Evolutionary conservation across 768 basidiomycete species (phyloP), one percentile per base, ranked within the genome.

Genomic region (Lactarius sanguifluus): DNA sequence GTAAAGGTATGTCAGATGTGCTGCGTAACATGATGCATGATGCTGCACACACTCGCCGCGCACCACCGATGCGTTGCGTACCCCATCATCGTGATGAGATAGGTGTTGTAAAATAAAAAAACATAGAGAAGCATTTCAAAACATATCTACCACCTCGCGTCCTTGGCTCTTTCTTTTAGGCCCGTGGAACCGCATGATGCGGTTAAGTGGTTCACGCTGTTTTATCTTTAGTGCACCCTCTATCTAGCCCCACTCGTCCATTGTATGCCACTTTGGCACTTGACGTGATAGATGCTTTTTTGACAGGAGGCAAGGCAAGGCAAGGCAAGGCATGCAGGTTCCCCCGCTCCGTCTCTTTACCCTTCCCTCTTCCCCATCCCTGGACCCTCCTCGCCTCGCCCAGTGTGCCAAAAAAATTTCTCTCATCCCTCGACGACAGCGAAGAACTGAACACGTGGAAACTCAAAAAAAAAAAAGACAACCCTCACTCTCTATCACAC

Each of bases 1-100:
- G 45, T 47, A 52, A 52, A 13, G 50, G 15, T 52, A 52, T 52
- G 50, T 52, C 50, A 25, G 50, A 52, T 13, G 50, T 52, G 50
- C 50, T 25, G 45, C 45, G 45, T 23, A 47, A 47, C 45, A 23
- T 47, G 50, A 25, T 52, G 45, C 20, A 1, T 38, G 36, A 38
- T 38, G 36, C 36, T 38, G 12, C 36, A 23, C 50, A 52, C 50
- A 52, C 3, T 13, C 23, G 12, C 12, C 23, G 23, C 23, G 6
- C 50, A 23, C 25, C 43, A 45, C 43, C 43, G 41, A 41, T 41
- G 43, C 43, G 43, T n/a, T 45, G 43, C 20, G 43, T 10, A 45
- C 43, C 43, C 43, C 16, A 7, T 41, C 16, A 7, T 41, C 41
- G 15, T 41, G 16, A 41, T 18, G 40, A 41, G 16, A 15, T 40